Conservation (phyloP, 768 basidiomycete species). For the Filobasidium wieringae region DNA sequence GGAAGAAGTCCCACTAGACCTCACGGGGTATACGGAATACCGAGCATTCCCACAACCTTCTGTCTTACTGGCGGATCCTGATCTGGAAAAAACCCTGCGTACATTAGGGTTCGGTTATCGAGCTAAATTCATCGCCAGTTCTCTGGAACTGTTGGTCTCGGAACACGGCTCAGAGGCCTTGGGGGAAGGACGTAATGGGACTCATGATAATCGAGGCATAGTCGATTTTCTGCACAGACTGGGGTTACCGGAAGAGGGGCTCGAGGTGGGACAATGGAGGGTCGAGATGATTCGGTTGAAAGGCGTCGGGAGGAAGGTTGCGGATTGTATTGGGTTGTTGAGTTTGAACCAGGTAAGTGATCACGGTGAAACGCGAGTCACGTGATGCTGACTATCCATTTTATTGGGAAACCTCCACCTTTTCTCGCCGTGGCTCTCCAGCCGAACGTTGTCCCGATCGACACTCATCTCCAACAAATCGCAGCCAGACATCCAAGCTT, state of each 20-base stretch:
- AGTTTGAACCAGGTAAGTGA: constrained; percentile 66
- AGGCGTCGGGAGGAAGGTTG: constrained; percentile 92
- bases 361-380: neutral
- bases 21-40: constrained; percentile 41
- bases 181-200: neutral
- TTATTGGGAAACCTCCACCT: constrained; percentile 11
- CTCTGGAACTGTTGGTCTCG: constrained; percentile 21
- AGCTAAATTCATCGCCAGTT: constrained; percentile 61
- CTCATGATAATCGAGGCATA: neutral
- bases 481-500: constrained; percentile 43
- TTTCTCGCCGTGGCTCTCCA: constrained; percentile 34
- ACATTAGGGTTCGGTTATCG: constrained; percentile 90
- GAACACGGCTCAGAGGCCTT: neutral
- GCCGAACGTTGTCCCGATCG: constrained; percentile 82
- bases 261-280: constrained; percentile 40
- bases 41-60: constrained; percentile 78
- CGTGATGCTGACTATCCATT: neutral
- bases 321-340: constrained; percentile 89
- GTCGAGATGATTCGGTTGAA: constrained; percentile 65
- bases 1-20: neutral
- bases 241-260: neutral
- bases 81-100: constrained; percentile 54
- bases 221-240: neutral
- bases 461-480: constrained; percentile 89
- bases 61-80: constrained; percentile 40